Conservation (phyloP, 129 eudicot species). For the Tanacetum coccineum region DNA sequence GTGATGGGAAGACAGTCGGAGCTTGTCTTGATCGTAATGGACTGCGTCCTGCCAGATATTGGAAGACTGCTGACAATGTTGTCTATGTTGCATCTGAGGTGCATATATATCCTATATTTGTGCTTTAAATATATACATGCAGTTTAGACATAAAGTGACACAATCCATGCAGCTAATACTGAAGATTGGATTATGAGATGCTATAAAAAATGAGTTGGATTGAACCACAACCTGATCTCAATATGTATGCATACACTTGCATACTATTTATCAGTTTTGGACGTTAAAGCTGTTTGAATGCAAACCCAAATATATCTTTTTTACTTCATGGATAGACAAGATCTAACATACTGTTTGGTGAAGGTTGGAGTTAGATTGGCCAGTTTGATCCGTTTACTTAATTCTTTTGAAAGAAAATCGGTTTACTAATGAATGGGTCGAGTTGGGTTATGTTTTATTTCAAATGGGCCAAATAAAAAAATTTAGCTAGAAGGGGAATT, state of each 20-base stretch:
- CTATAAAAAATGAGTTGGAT: conserved; percentile 4
- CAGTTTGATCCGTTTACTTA: too few relatives aligned
- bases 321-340: not conserved
- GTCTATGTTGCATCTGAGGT: conserved; percentile 99
- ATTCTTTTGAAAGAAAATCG: too few relatives aligned
- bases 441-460: too few relatives aligned
- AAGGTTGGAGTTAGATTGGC: not conserved
- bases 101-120: conserved; percentile 18
- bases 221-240: not conserved
- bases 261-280: conserved; percentile 9
- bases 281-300: conserved; percentile 4
- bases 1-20: conserved; percentile 99
- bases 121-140: conserved; percentile 1
- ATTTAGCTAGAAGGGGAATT: too few relatives aligned
- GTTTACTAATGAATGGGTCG: too few relatives aligned
- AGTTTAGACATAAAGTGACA: conserved; percentile 13
- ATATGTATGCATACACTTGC: not conserved
- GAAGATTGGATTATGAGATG: not conserved
- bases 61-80: conserved; percentile 93
- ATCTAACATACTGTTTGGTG: not conserved
- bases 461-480: too few relatives aligned
- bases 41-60: conserved; percentile 99
- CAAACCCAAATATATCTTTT: not conserved
- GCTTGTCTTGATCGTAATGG: conserved; percentile 99
- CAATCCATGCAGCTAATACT: not conserved